Conservation (phyloP, 768 basidiomycete genomes). For the Phaffia australis region DNA sequence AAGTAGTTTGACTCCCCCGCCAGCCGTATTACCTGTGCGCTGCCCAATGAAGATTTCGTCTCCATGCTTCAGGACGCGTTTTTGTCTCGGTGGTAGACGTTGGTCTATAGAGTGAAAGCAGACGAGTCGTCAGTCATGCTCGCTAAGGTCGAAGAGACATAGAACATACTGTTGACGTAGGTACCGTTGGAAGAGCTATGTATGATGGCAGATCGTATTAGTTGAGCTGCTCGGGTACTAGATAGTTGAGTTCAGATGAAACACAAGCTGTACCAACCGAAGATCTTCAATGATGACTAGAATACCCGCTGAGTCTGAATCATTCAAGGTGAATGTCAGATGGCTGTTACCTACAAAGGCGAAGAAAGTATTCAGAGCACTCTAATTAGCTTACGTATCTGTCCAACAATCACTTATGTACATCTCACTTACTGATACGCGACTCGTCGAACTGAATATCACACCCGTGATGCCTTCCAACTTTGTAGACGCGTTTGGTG, state of each 20-base stretch:
- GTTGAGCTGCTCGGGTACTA: not conserved
- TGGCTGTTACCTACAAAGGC: conserved; percentile 11
- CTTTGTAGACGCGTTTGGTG: not conserved
- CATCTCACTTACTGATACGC: conserved; percentile 11
- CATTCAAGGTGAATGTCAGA: not conserved
- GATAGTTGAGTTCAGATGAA: not conserved
- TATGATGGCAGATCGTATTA: not conserved
- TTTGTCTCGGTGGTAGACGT: conserved; percentile 50
- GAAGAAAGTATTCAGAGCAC: not conserved
- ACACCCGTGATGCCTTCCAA: conserved; percentile 8
- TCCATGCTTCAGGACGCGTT: conserved; percentile 57
- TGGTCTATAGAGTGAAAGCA: conserved; percentile 45
- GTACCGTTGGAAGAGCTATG: conserved; percentile 22
- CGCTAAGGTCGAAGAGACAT: not conserved
- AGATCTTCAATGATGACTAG: conserved; percentile 37
- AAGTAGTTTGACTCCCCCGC: conserved; percentile 15
- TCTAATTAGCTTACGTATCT: not conserved
- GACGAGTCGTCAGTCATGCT: no score
- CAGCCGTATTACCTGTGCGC: conserved; percentile 30
- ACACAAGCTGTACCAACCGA: conserved; percentile 44
- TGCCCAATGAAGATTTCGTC: conserved; percentile 78
- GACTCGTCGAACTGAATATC: conserved; percentile 20
- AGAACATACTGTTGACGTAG: conserved; percentile 13
- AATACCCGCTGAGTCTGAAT: conserved; percentile 15
- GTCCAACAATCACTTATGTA: not conserved